phyloP scores from a whole-genome alignment of 768 basidiomycete genomes.

The Astraeus odoratus region DNA sequence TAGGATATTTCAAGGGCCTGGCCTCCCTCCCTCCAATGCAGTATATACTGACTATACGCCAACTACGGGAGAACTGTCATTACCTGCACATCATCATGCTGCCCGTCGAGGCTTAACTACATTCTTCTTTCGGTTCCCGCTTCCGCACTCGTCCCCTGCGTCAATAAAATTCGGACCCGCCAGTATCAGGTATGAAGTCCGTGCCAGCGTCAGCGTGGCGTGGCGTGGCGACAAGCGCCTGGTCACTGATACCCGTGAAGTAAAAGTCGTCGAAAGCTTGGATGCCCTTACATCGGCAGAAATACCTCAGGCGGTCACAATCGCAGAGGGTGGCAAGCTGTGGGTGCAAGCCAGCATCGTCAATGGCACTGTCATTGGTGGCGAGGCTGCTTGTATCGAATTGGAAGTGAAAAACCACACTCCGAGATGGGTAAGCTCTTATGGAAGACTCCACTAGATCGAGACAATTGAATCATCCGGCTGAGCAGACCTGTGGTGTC shows the following conservation, averaged over 20 bases:
- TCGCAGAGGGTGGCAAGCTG: slow-evolving; percentile 75
- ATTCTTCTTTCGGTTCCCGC: slow-evolving; percentile 72
- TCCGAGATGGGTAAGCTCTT: slow-evolving; percentile 54
- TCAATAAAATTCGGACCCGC: slow-evolving; percentile 69
- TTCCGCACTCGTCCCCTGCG: slow-evolving; percentile 61
- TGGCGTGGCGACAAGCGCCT: slow-evolving; percentile 72
- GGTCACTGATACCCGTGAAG: slow-evolving; percentile 52
- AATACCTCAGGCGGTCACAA: slow-evolving; percentile 49
- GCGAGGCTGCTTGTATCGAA: slow-evolving; percentile 65
- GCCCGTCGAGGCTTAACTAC: slow-evolving; percentile 73
- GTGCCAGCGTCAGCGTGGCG: slow-evolving; percentile 61
- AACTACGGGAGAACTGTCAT: slow-evolving; percentile 45
- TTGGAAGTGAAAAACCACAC: slow-evolving; percentile 81
- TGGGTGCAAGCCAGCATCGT: slow-evolving; percentile 67
- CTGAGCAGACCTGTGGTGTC: slow-evolving; percentile 57
- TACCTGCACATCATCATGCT: slow-evolving; percentile 61
- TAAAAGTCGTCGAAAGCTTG: slow-evolving; percentile 58
- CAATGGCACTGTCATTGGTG: slow-evolving; percentile 57
- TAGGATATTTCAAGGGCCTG: slow-evolving; percentile 74
- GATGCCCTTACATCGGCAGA: slow-evolving; percentile 31
- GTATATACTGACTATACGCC: slow-evolving; percentile 52
- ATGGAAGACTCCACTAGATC: not conserved
- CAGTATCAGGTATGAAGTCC: slow-evolving; percentile 62
- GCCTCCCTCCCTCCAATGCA: slow-evolving; percentile 78
- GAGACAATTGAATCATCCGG: not conserved